Percentiles rank a stretch among this genome's conserved stretches.
Conservation (phyloP, 2,329 filamentous ascomycete species). For the Nannizzia gypsea region DNA sequence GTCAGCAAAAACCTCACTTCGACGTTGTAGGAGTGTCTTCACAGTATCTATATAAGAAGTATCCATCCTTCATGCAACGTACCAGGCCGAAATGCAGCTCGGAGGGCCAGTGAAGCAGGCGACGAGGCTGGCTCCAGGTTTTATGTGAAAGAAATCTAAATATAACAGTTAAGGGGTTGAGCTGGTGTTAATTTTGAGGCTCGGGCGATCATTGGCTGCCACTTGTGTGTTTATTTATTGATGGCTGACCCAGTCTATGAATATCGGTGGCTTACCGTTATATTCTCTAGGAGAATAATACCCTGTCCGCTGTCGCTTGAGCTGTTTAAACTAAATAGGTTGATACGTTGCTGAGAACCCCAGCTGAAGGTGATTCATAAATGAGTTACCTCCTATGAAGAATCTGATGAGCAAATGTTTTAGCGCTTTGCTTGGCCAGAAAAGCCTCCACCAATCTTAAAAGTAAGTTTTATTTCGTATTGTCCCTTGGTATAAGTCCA, state of each 20-base stretch:
- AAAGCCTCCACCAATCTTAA: no score
- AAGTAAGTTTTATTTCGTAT: no score
- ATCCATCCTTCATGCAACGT: not conserved
- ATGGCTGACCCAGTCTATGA: not conserved
- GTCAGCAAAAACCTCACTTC: not conserved
- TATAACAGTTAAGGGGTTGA: not conserved
- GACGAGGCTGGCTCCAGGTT: not conserved
- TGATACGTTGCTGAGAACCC: no score
- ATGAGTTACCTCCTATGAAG: no score
- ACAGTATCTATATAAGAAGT: not conserved
- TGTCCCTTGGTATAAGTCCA: no score
- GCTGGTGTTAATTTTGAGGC: not conserved
- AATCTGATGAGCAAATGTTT: no score
- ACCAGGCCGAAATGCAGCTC: not conserved
- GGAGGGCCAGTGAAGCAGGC: not conserved
- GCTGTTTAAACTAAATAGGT: no score
- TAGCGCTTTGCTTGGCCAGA: no score
- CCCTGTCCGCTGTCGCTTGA: no score
- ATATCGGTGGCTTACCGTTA: not conserved
- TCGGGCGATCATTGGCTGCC: not conserved
- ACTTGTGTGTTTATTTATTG: not conserved
- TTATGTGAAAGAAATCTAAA: not conserved
- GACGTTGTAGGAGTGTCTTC: not conserved
- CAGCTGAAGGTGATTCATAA: no score
- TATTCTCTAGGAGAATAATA: not conserved